A percentile compares a stretch with the other conserved stretches of the same genome.
These are phyloP conservation scores for Aspergillus aculeatus DNA, from an alignment of 2,329 filamentous ascomycete species.

Conservation along the genomic window DNA sequence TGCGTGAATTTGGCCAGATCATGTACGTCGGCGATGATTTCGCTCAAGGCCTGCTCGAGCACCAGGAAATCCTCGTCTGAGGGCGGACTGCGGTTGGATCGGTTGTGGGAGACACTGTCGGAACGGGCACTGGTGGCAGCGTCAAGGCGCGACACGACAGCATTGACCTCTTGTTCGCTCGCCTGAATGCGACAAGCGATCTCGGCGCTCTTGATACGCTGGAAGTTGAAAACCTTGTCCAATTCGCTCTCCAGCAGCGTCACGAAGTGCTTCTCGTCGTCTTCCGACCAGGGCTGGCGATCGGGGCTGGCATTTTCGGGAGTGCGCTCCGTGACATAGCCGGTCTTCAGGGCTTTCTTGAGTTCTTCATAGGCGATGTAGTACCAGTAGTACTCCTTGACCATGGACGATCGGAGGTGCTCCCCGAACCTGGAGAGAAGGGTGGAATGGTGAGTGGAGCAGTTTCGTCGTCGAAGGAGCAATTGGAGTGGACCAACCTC, in stretches of 20 bases:
- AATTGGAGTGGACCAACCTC: constrained; percentile 18
- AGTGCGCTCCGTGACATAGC: constrained; percentile 56
- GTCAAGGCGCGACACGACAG: constrained; percentile 75
- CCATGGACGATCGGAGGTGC: constrained; percentile 91
- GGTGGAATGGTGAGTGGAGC: constrained; percentile 12
- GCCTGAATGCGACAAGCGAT: constrained; percentile 86
- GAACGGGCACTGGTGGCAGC: constrained; percentile 47
- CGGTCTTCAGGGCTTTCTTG: constrained; percentile 79
- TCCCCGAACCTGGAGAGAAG: constrained; percentile 72
- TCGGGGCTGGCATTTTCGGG: constrained; percentile 48
- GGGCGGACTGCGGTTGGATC: constrained; percentile 44
- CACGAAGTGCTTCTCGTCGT: constrained; percentile 88
- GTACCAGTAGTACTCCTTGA: constrained; percentile 96
- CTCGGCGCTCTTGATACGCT: constrained; percentile 95
- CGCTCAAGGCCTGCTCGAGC: constrained; percentile 90
- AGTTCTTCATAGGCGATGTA: constrained; percentile 97
- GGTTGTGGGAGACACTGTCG: constrained; percentile 30
- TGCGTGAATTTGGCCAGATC: constrained; percentile 98
- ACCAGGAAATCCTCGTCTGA: constrained; percentile 91
- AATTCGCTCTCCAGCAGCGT: constrained; percentile 83
- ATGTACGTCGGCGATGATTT: constrained; percentile 97
- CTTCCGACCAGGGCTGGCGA: constrained; percentile 76
- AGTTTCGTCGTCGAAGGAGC: background rate
- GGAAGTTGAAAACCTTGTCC: constrained; percentile 96
- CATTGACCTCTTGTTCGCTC: constrained; percentile 84